phyloP scores from a whole-genome alignment of 1,139 yeast genomes.

The Pichia sp. region DNA sequence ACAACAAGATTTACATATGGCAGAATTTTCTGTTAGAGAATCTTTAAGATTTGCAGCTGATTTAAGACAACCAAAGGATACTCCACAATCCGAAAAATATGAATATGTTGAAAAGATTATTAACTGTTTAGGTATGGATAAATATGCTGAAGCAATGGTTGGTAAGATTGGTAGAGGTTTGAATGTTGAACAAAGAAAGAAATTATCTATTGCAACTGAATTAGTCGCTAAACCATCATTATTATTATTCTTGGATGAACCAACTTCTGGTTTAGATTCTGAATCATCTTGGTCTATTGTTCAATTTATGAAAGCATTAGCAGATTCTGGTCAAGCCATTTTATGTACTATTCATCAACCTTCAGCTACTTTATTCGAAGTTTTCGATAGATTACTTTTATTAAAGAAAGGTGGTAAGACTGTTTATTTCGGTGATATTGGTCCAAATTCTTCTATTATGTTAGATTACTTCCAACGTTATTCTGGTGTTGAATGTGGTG shows the following conservation, averaged over 20 bases:
- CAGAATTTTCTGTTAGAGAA: constrained; percentile 48
- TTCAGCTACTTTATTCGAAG: constrained; percentile 48
- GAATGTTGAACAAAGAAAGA: constrained; percentile 59
- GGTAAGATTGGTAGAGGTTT: constrained; percentile 49
- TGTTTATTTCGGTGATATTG: constrained; percentile 57
- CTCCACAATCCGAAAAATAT: constrained; percentile 43
- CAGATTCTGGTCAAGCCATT: constrained; percentile 49
- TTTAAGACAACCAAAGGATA: constrained; percentile 43
- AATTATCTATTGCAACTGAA: constrained; percentile 53
- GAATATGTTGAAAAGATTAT: constrained; percentile 48
- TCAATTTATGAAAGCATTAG: constrained; percentile 39
- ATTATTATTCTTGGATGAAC: constrained; percentile 46
- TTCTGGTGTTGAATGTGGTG: constrained; percentile 49
- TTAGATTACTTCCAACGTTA: constrained; percentile 46
- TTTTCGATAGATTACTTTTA: constrained; percentile 41
- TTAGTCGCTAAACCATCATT: constrained; percentile 47
- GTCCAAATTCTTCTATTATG: constrained; percentile 42
- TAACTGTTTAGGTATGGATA: constrained; percentile 43
- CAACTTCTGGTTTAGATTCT: constrained; percentile 52
- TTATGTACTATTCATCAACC: constrained; percentile 57
- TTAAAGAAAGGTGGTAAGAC: constrained; percentile 50
- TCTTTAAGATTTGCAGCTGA: constrained; percentile 50
- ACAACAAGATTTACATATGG: constrained; percentile 52
- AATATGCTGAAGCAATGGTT: constrained; percentile 53
- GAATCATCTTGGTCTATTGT: constrained; percentile 51